Evolutionary conservation across 768 basidiomycete genomes (phyloP), one percentile per base, ranked within the genome.

Genomic region (Cystofilobasidium ferigula): DNA sequence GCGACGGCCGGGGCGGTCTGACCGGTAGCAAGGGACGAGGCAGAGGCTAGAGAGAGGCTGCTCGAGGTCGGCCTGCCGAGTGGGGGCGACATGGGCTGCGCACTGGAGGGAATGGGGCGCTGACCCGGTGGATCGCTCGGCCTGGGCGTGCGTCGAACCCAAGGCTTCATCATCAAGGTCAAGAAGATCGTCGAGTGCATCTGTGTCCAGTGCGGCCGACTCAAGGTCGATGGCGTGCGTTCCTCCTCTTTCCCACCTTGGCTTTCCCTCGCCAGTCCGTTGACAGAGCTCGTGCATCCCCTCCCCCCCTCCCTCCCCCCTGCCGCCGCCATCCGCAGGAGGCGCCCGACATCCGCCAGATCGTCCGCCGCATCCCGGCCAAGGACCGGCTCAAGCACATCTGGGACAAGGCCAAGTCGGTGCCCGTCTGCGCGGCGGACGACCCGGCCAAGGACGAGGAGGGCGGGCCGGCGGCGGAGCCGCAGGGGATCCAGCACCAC

Each of bases 171-270:
- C 73, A 82, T 89, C 77, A 98, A 98, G 84, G 92, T 98, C 77
- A 99, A 99, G 82, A 98, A 99, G 82, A 95, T 99, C 75, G 78
- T 97, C 80, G 95, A 99, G 81, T 88, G 87, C 79, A 90, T 99
- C 71, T 99, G 95, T 81, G 89, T 94, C 71, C 93, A 94, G 75
- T 99, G 95, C 77, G 95, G 95, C 76, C 93, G 88, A 78, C 82
- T 98, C 71, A 97, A 95, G 82, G 89, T 88, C 70, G 90, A 97
- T 79, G 86, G 85, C 82, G 92, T 95, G 85, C 89, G 92, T 90
- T 77, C 79, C 72, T 10, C 18, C 16, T 38, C 40, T 40, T 57
- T 48, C 16, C 38, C 51, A 43, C 24, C 28, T 45, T 61, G 24
- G 38, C n/a, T 26, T 48, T 56, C 32, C 24, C 12, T 13, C 86